Percentiles rank a stretch among this genome's conserved stretches.
phyloP scores from a whole-genome alignment of 2,329 filamentous ascomycete genomes.

The Sarocladiaceae sp. region DNA sequence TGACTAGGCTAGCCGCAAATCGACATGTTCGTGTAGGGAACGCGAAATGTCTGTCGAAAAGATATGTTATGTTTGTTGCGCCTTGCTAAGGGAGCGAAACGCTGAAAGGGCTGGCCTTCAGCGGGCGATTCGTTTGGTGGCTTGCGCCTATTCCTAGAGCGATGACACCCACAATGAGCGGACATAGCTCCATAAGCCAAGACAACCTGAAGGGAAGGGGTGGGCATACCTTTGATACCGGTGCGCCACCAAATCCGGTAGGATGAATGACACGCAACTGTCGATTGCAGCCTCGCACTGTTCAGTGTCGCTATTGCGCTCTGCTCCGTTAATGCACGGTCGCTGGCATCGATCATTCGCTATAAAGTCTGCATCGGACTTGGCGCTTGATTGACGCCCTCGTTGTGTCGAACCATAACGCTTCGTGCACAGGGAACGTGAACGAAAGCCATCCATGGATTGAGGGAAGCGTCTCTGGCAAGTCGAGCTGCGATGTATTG shows the following conservation, averaged over 20 bases:
- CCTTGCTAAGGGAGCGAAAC: not conserved
- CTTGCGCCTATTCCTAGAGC: not conserved
- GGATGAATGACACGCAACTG: conserved; percentile 9
- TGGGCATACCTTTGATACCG: conserved; percentile 8
- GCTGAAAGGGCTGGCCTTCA: not conserved
- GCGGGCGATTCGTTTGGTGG: not conserved
- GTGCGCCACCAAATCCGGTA: conserved; percentile 8
- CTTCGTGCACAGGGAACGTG: too few species aligned
- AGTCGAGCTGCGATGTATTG: too few species aligned
- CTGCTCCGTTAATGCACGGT: not conserved
- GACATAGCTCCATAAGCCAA: conserved; percentile 6
- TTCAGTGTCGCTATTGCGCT: not conserved
- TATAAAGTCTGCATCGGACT: too few species aligned
- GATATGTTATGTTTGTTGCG: too few species aligned
- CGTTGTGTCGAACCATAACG: too few species aligned
- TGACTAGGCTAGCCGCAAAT: too few species aligned
- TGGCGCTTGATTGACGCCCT: too few species aligned
- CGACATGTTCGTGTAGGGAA: too few species aligned
- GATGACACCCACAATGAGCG: conserved; percentile 6
- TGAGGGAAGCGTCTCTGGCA: too few species aligned
- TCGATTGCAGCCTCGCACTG: not conserved
- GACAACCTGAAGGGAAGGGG: conserved; percentile 3
- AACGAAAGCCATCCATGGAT: too few species aligned
- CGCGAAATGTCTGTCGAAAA: too few species aligned
- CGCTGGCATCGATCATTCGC: too few species aligned